A percentile compares a stretch with the other conserved stretches of the same genome.
These are phyloP conservation scores for Xylaria sp. DNA, from an alignment of 2,329 filamentous ascomycete species.

Conservation along the genomic window DNA sequence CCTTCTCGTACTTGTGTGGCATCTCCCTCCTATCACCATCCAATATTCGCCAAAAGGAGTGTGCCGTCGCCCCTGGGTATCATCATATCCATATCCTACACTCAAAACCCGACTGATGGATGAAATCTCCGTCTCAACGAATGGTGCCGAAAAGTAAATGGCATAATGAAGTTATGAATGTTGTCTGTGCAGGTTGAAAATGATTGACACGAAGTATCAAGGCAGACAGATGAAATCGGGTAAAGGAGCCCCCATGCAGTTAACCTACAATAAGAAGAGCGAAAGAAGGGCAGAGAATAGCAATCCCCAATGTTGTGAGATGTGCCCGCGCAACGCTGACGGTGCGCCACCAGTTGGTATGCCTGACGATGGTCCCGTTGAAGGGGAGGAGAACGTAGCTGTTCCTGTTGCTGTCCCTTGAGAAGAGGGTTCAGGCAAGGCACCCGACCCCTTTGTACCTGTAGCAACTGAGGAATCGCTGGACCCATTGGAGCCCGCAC, in stretches of 20 bases:
- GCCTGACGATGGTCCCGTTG: conserved; percentile 6
- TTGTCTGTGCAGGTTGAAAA: conserved; percentile 4
- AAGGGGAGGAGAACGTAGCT: not conserved
- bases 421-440: not conserved
- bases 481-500: not conserved
- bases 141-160: not conserved
- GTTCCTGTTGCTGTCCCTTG: conserved; percentile 9
- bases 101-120: not conserved
- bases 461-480: not conserved
- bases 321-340: conserved; percentile 7
- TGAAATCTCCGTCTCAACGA: not conserved
- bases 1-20: not conserved
- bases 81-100: not conserved
- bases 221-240: not conserved
- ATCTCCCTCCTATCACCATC: not conserved
- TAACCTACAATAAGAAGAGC: conserved; percentile 23
- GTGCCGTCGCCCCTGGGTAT: conserved; percentile 18
- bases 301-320: conserved; percentile 8
- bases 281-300: conserved; percentile 25
- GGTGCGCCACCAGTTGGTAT: conserved; percentile 21
- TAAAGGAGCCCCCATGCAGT: not conserved
- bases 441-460: not conserved
- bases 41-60: conserved; percentile 12
- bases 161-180: not conserved
- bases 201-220: conserved; percentile 14